Conservation (phyloP, 805 yeast genomes). For the Schizosaccharomyces octosporus region DNA sequence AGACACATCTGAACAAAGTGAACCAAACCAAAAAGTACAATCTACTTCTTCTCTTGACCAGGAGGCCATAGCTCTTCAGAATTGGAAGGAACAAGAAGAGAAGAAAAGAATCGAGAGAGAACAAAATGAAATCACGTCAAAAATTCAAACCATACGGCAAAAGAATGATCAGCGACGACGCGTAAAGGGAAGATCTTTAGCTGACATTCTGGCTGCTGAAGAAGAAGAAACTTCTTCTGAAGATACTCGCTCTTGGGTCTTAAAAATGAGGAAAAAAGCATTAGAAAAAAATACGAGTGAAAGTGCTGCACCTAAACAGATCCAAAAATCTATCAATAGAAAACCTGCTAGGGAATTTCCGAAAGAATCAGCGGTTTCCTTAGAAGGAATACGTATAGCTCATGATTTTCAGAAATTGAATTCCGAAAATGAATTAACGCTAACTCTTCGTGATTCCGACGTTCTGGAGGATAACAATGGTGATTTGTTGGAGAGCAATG, state of each 20-base stretch:
- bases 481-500: conserved; percentile 20
- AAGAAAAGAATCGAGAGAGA: conserved; percentile 14
- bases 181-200: conserved; percentile 6
- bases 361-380: neutral
- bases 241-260: conserved; percentile 4
- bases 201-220: conserved; percentile 9
- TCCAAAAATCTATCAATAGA: neutral
- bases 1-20: neutral
- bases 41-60: conserved; percentile 9
- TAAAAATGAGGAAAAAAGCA: neutral
- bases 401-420: conserved; percentile 22
- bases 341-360: neutral
- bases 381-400: conserved; percentile 20
- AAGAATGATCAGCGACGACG: conserved; percentile 6
- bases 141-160: conserved; percentile 10
- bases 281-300: neutral
- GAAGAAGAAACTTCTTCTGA: conserved; percentile 13
- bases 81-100: conserved; percentile 14
- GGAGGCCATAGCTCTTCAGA: conserved; percentile 18
- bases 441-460: conserved; percentile 33
- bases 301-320: neutral
- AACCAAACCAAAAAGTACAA: neutral
- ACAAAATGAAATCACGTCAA: conserved; percentile 8
- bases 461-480: conserved; percentile 13
- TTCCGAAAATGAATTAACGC: conserved; percentile 19